Base-by-base conservation (phyloP, 169 alveolate genomes). In the Eimeria zaria region DNA sequence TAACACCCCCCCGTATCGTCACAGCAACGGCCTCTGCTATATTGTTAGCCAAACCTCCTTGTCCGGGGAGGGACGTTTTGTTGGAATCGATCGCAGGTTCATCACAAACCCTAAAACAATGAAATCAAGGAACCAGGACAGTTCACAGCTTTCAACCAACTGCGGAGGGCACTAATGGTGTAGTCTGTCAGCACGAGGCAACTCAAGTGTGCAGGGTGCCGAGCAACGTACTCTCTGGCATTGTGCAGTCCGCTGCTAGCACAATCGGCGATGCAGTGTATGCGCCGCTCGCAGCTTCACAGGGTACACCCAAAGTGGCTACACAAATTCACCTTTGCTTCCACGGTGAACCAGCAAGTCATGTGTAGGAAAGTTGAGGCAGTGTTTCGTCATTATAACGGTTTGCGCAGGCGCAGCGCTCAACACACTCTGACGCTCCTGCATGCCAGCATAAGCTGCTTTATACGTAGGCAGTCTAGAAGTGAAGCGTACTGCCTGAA, bases 401-500 rank as follows among this genome's bases (percentile, higher is more conserved):
- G 18, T 58, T 58, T 11, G 9, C n/a, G 24, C 20, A 6, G 7
- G 27, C 39, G 39, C 1, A 24, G 27, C 73, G 73, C 39, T 36
- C 9, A 24, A 9, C 30, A 60, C 27, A 12, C 24, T 55, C 24
- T 22, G 22, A 4, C 27, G 16, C 6, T 22, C 71, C 11, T 24
- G 33, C 30, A 60, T 14, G 71, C 71, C 36, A 3, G 71, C 71
- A 60, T 2, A 14, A 1, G 71, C 36, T n/a, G 2, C 24, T 64
- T 27, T 11, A 16, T 2, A 30, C 30, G 44, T 9, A 20, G 46
- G 16, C 76, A 64, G 44, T 9, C 22, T 64, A 30, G 8, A 67
- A 7, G 46, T 30, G 48, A n/a, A 33, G 78, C 78, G 78, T 33
- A 67, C 78, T 30, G 78, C 78, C 78, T 67, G 78, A 67, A 30